Evolutionary conservation across 306 rosid species (phyloP), one percentile per base, ranked within the genome.

Genomic region (Cucumis cinereus): DNA sequence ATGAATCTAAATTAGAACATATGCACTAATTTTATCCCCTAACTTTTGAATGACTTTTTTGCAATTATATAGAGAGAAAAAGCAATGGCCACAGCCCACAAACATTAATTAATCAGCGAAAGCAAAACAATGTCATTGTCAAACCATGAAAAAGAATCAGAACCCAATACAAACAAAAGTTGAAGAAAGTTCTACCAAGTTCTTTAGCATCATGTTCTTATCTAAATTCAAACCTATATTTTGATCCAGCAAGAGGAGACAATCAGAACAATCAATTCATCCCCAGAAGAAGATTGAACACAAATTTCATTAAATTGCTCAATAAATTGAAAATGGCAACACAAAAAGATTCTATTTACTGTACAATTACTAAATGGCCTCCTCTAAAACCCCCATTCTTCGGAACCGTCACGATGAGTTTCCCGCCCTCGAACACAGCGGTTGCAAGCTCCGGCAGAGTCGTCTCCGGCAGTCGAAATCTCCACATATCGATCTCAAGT

Each of bases 381-480:
- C 83, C 88, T 16, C 83, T 62, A 77, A 84, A 83, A 50, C 72
- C 72, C 22, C 87, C 88, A 54, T 76, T 81, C 36, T 94, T 92
- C 0, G 99, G 99, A 83, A 95, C 93, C 38, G 98, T 95, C 57
- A 95, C 99, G 19, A 92, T 80, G 23, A 95, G 96, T 78, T 92
- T 96, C 0, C 99, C 99, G 15, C 86, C 88, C 0, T 81, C 89
- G 24, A 90, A 89, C 23, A 81, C 89, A 10, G 97, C 99, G 55
- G 93, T 95, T 0, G 98, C 96, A 5, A 90, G 90, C 82, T 95
- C 99, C 24, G 99, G 99, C 79, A 81, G 61, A 15, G 99, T 90
- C 8, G 96, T 81, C 59, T 90, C 98, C 30, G 99, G 99, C 79
- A 95, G 81, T 76, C 99, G 86, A 33, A 92, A 95, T 88, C 99